Percentiles rank a stretch among this genome's conserved stretches.
phyloP scores from a whole-genome alignment of 2,329 filamentous ascomycete species.

The Scedosporium minutisporum region DNA sequence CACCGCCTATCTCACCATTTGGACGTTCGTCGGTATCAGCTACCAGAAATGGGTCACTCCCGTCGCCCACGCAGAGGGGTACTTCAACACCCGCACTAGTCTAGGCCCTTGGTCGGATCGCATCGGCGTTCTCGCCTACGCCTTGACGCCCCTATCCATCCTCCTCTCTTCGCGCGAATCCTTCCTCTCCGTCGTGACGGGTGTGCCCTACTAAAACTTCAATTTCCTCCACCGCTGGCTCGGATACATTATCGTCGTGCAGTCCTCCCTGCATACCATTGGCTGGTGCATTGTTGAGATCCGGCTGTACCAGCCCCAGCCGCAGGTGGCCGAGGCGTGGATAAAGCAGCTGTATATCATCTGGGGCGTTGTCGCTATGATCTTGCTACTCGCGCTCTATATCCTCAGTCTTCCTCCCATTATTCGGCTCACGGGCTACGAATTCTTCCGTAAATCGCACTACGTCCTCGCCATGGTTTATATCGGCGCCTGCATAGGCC shows the following conservation, averaged over 20 bases:
- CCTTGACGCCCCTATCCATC: slow-evolving; percentile 61
- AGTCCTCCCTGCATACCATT: slow-evolving; percentile 60
- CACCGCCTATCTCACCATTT: slow-evolving; percentile 53
- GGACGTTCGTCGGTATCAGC: slow-evolving; percentile 58
- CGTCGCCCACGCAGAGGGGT: slow-evolving; percentile 41
- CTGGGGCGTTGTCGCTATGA: slow-evolving; percentile 62
- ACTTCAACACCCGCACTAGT: slow-evolving; percentile 55
- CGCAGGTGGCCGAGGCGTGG: slow-evolving; percentile 44
- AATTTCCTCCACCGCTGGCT: slow-evolving; percentile 71
- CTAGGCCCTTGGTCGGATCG: slow-evolving; percentile 62
- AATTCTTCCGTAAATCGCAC: slow-evolving; percentile 67
- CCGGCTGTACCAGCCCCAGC: slow-evolving; percentile 62
- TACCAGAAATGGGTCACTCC: slow-evolving; percentile 65
- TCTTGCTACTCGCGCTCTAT: slow-evolving; percentile 51
- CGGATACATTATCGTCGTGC: slow-evolving; percentile 62
- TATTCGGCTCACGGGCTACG: slow-evolving; percentile 61
- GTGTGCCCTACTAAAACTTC: slow-evolving; percentile 67
- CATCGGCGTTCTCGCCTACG: slow-evolving; percentile 62
- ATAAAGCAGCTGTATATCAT: slow-evolving; percentile 59
- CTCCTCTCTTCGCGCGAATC: slow-evolving; percentile 61
- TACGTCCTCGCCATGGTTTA: slow-evolving; percentile 66
- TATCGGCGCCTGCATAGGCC: slow-evolving; percentile 65
- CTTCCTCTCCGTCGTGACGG: slow-evolving; percentile 58
- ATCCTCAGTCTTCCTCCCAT: slow-evolving; percentile 45
- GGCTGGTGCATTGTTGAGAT: slow-evolving; percentile 60